Conservation (phyloP, 1,284 basidiomycete genomes). For the Papiliotrema nemorosa region DNA sequence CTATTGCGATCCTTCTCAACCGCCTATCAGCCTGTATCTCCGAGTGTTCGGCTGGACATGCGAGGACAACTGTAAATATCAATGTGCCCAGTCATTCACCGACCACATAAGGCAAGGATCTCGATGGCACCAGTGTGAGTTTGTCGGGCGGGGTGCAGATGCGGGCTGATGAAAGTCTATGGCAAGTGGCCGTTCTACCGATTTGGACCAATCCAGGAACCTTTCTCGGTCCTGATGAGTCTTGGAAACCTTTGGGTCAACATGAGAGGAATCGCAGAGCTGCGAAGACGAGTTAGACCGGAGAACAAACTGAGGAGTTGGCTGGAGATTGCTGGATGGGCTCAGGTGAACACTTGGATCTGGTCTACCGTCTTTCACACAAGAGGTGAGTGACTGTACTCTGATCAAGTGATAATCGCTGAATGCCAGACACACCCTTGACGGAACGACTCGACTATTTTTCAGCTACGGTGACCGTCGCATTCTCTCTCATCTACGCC, state of each 20-base stretch:
- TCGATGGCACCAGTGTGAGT: conserved; percentile 62
- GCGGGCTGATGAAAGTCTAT: conserved; percentile 52
- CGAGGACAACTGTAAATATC: conserved; percentile 80
- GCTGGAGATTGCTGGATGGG: conserved; percentile 65
- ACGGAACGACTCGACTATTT: conserved; percentile 97
- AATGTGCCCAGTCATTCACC: conserved; percentile 81
- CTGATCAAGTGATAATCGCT: too few relatives aligned
- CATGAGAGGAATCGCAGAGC: conserved; percentile 55
- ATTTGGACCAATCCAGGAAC: conserved; percentile 84
- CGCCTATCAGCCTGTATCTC: conserved; percentile 56
- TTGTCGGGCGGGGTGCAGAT: background rate
- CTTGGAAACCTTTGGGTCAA: conserved; percentile 74
- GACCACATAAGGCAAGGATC: conserved; percentile 53
- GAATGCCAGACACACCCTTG: conserved; percentile 62
- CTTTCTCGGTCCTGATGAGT: conserved; percentile 85
- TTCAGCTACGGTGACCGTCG: conserved; percentile 78
- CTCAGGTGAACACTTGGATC: conserved; percentile 87
- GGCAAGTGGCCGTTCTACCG: conserved; percentile 98
- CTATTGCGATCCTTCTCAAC: conserved; percentile 50
- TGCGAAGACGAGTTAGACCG: conserved; percentile 55
- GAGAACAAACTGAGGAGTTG: conserved; percentile 67
- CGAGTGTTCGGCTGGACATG: conserved; percentile 64
- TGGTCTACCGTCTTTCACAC: conserved; percentile 93
- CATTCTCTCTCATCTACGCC: conserved; percentile 70
- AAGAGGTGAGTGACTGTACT: conserved; percentile 62